Percentiles rank a stretch among this genome's conserved stretches.
Evolutionary conservation across 1,284 basidiomycete genomes (phyloP).

Genomic region (Pterula multifida): DNA sequence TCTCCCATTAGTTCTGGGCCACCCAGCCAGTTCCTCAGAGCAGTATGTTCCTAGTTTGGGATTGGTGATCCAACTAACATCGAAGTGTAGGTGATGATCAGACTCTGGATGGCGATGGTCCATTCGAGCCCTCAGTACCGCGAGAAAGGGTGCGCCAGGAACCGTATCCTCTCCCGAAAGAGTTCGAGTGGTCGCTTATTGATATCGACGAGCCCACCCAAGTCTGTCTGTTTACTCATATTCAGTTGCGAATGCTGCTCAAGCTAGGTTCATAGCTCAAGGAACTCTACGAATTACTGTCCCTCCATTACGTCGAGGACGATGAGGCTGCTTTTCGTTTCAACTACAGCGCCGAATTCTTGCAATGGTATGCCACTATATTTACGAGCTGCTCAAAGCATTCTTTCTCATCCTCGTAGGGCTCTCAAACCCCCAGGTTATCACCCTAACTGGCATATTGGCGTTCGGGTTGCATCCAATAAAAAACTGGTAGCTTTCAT

Average conservation of each 20-base stretch:
- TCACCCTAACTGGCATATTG: slow-evolving; percentile 89
- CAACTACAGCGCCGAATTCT: slow-evolving; percentile 90
- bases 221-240: slow-evolving; percentile 21
- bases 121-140: slow-evolving; percentile 77
- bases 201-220: slow-evolving; percentile 74
- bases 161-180: slow-evolving; percentile 80
- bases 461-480: slow-evolving; percentile 83
- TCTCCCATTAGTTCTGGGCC: slow-evolving; percentile 74
- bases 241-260: slow-evolving; percentile 3
- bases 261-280: slow-evolving; percentile 44
- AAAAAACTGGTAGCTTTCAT: slow-evolving; percentile 98
- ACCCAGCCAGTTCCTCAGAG: slow-evolving; percentile 92
- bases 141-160: slow-evolving; percentile 77
- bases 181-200: slow-evolving; percentile 86
- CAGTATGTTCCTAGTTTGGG: slow-evolving; percentile 26
- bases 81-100: slow-evolving; percentile 42
- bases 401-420: slow-evolving; percentile 33
- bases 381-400: slow-evolving; percentile 4
- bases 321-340: slow-evolving; percentile 93
- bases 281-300: slow-evolving; percentile 89
- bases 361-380: slow-evolving; percentile 68
- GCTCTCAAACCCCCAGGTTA: slow-evolving; percentile 93
- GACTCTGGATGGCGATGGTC: slow-evolving; percentile 64
- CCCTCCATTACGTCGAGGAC: slow-evolving; percentile 94
- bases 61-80: neutral